Conservation (phyloP, 23 red algal genomes). For the Chondrus crispus region DNA sequence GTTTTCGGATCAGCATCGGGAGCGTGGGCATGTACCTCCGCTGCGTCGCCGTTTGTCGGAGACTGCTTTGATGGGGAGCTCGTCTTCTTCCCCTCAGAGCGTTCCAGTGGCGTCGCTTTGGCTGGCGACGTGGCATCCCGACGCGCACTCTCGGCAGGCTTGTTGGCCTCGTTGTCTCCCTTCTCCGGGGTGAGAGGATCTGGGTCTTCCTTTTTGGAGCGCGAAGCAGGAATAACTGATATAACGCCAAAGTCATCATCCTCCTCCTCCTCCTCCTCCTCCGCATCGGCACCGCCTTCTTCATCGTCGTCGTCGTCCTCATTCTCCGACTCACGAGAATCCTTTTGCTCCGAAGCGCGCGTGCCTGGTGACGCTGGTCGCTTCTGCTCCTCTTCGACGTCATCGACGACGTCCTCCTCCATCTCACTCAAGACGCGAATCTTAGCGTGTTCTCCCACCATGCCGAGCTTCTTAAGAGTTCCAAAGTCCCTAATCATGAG, state of each 20-base stretch:
- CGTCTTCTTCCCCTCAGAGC: neutral
- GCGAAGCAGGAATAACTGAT: conserved; percentile 54
- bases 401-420: neutral
- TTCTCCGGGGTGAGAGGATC: no score
- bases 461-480: conserved; percentile 54
- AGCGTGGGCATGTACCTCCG: neutral
- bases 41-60: neutral
- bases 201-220: no score
- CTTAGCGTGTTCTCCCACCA: conserved; percentile 51
- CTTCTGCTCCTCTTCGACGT: neutral
- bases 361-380: no score
- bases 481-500: conserved; percentile 62
- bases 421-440: conserved; percentile 48
- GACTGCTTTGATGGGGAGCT: neutral
- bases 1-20: neutral
- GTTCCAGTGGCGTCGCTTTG: neutral
- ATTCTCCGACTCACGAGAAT: neutral
- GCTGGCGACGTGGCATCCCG: neutral
- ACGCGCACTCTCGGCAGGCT: no score
- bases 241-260: conserved; percentile 59
- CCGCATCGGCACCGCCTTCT: neutral
- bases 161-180: neutral
- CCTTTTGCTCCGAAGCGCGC: neutral
- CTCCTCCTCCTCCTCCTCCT: conserved; percentile 41
- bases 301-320: conserved; percentile 2